Conservation (phyloP, 2,329 filamentous ascomycete genomes). For the Aspergillus cejpii region DNA sequence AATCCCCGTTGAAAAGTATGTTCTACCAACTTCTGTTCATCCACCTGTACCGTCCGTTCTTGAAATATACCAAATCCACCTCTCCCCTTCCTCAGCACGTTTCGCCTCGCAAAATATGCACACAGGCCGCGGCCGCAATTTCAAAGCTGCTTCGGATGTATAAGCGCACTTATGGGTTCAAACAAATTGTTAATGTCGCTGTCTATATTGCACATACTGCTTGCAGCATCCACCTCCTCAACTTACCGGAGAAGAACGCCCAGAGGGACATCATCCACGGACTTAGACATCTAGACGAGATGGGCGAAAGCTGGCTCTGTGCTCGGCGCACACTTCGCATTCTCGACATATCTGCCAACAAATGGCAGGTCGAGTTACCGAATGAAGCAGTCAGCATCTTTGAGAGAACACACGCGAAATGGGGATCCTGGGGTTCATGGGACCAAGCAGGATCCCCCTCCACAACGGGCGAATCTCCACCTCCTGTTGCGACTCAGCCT, state of each 20-base stretch:
- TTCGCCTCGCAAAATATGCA: slow-evolving; percentile 84
- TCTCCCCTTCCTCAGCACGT: slow-evolving; percentile 82
- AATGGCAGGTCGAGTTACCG: slow-evolving; percentile 82
- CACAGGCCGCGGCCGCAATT: slow-evolving; percentile 78
- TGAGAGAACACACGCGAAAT: slow-evolving; percentile 71
- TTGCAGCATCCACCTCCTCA: slow-evolving; percentile 89
- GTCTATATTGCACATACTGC: slow-evolving; percentile 94
- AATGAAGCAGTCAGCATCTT: slow-evolving; percentile 73
- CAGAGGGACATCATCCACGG: slow-evolving; percentile 84
- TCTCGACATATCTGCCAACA: slow-evolving; percentile 73
- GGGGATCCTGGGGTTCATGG: slow-evolving; percentile 58
- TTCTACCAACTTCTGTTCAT: slow-evolving; percentile 95
- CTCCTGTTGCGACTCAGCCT: slow-evolving; percentile 12
- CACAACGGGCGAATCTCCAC: slow-evolving; percentile 23
- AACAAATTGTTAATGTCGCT: slow-evolving; percentile 92
- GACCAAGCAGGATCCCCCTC: slow-evolving; percentile 34
- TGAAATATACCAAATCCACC: slow-evolving; percentile 75
- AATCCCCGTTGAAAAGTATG: slow-evolving; percentile 58
- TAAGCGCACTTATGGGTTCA: slow-evolving; percentile 81
- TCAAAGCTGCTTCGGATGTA: slow-evolving; percentile 93
- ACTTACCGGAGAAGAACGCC: slow-evolving; percentile 86
- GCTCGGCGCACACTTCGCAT: slow-evolving; percentile 79
- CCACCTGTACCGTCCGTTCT: slow-evolving; percentile 88
- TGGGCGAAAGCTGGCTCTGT: slow-evolving; percentile 89
- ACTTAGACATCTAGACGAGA: slow-evolving; percentile 86